Percentiles rank a stretch among this genome's conserved stretches.
phyloP scores from a whole-genome alignment of 129 eudicot genomes.

The Lonicera japonica region DNA sequence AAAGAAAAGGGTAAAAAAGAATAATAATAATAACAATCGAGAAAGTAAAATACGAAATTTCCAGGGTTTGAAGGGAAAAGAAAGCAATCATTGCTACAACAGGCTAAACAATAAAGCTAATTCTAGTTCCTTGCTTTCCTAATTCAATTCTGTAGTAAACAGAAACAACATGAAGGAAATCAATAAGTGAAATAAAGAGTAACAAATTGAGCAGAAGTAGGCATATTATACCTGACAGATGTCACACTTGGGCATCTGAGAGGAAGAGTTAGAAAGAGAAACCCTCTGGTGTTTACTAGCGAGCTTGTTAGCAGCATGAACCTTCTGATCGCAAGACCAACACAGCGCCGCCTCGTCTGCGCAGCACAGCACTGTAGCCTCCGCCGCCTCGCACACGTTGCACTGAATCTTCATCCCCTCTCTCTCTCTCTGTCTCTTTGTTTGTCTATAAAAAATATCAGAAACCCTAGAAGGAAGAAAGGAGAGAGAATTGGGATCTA shows the following conservation, averaged over 20 bases:
- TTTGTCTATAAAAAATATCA: background rate
- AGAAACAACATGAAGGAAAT: too few species aligned
- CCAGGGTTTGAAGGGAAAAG: too few species aligned
- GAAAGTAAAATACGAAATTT: too few species aligned
- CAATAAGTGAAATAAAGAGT: too few species aligned
- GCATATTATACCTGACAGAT: constrained; percentile 65
- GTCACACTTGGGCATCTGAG: constrained; percentile 85
- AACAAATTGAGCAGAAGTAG: too few species aligned
- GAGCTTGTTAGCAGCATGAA: constrained; percentile 93
- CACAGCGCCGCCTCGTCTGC: constrained; percentile 98
- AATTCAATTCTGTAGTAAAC: too few species aligned
- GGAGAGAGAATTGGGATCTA: background rate
- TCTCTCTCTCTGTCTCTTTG: background rate
- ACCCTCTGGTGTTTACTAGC: constrained; percentile 87
- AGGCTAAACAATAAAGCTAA: too few species aligned
- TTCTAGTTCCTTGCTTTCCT: too few species aligned
- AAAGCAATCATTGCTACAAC: too few species aligned
- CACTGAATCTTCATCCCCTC: constrained; percentile 87
- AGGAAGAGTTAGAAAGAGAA: constrained; percentile 42
- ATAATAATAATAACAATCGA: too few species aligned
- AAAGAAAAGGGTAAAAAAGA: too few species aligned
- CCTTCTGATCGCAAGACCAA: constrained; percentile 62
- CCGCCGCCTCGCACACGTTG: constrained; percentile 77
- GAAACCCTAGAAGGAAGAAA: background rate
- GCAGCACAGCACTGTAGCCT: constrained; percentile 76